Evolutionary conservation across 179 eudicot genomes (phyloP), one percentile per base, ranked within the genome.

Genomic region (Monotropa hypopitys): DNA sequence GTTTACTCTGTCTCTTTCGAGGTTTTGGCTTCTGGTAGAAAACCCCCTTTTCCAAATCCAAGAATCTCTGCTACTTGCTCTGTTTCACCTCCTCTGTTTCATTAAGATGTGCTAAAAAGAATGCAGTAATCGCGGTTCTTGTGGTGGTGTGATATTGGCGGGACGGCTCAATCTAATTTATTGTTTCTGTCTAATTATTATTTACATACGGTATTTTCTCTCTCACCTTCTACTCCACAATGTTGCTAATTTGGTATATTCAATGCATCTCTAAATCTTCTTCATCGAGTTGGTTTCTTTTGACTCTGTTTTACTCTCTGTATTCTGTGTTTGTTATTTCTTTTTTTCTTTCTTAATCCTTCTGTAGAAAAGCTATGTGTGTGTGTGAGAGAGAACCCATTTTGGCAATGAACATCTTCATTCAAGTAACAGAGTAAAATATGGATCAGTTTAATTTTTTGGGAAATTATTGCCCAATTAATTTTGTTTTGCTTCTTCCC

Each of bases 21-120:
- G 38, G 84, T 53, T 76, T 82, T 84, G 84, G 85, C 68, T 70
- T 69, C 33, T 65, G 76, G 75, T 70, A 73, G 26, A 78, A 74
- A 73, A 56, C 76, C 50, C 49, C 70, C 30, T 75, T 82, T 77
- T 54, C 73, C n/a, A 40, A 54, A n/a, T 76, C 65, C 67, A 50
- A 59, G 68, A 53, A 35, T 15, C 23, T 54, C 26, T 47, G 57
- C 33, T 43, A 47, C 42, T 47, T 47, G 53, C 40, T 73, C 46
- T 76, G 1, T 61, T 57, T 28, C 30, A 9, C 42, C 61, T 45
- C 33, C 15, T 54, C 46, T 51, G 63, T 74, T 35, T 13, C 45
- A 13, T 33, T 63, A 15, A 30, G 42, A 8, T 76, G 7, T 35
- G 21, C 47, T 46, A 49, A 21, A 5, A 45, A 33, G 13, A 20